These are phyloP conservation scores for Saxispiralis lemnorum DNA, from an alignment of 495 filamentous ascomycete species.

Conservation along the genomic window DNA sequence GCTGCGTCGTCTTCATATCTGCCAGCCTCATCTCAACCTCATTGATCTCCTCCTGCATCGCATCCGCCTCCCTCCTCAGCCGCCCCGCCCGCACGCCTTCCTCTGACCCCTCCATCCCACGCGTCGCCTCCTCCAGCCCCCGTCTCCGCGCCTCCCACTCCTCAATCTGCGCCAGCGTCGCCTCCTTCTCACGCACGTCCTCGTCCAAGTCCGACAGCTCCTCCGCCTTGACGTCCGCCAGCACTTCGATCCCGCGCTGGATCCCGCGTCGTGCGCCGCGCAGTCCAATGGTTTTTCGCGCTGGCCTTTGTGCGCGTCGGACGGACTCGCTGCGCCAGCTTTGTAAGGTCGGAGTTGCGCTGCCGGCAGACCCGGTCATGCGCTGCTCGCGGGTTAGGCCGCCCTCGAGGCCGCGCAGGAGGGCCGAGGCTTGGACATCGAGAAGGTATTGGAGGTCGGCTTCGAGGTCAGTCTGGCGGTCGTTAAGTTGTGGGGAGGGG, in stretches of 20 bases:
- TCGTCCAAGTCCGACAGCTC: slow-evolving; percentile 44
- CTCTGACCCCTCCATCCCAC: slow-evolving; percentile 32
- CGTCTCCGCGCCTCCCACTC: slow-evolving; percentile 36
- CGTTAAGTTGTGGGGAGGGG: slow-evolving; percentile 25
- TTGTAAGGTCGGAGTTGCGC: slow-evolving; percentile 30
- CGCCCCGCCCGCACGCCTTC: slow-evolving; percentile 17
- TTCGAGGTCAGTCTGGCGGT: slow-evolving; percentile 47
- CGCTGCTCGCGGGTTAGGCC: slow-evolving; percentile 21
- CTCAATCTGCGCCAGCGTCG: slow-evolving; percentile 42
- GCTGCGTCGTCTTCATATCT: slow-evolving; percentile 46
- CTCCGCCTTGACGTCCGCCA: slow-evolving; percentile 54
- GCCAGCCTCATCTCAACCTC: slow-evolving; percentile 47
- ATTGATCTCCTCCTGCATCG: slow-evolving; percentile 26
- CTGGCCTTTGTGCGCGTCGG: slow-evolving; percentile 26
- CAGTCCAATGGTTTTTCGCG: slow-evolving; percentile 44
- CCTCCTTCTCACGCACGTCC: slow-evolving; percentile 39
- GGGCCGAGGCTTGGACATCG: slow-evolving; percentile 67
- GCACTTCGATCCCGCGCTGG: slow-evolving; percentile 47
- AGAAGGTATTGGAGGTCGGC: slow-evolving; percentile 60
- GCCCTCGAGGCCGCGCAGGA: slow-evolving; percentile 36
- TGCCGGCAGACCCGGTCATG: slow-evolving; percentile 22
- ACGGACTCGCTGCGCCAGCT: slow-evolving; percentile 18
- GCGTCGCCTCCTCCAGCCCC: slow-evolving; percentile 31
- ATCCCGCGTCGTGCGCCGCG: slow-evolving; percentile 54
- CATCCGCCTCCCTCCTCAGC: slow-evolving; percentile 23